Evolutionary conservation across 1,284 basidiomycete species (phyloP).

Genomic region (Ustilago xerochloae): DNA sequence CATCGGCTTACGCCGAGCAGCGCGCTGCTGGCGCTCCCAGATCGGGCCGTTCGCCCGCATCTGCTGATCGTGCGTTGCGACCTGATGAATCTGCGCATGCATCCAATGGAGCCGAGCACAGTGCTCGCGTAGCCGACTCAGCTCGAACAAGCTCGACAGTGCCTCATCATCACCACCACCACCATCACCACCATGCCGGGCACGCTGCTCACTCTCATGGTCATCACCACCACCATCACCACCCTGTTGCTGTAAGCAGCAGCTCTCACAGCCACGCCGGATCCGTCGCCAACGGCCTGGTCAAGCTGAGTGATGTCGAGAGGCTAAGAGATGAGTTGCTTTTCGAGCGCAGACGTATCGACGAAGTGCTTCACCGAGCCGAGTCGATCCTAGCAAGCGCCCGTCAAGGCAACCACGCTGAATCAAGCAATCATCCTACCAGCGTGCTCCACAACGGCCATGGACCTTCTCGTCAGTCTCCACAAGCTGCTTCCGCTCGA

Average conservation of each 20-base stretch:
- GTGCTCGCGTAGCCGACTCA: conserved; percentile 3
- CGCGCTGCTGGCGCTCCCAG: neutral
- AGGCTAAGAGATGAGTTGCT: conserved; percentile 57
- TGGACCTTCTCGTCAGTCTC: conserved; percentile 22
- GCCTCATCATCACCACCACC: conserved; percentile 52
- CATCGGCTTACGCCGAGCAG: conserved; percentile 5
- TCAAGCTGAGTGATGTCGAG: conserved; percentile 55
- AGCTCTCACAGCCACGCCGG: conserved; percentile 20
- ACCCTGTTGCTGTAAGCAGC: conserved; percentile 26
- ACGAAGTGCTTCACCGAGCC: conserved; percentile 56
- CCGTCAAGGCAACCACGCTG: conserved; percentile 22
- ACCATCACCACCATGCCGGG: conserved; percentile 46
- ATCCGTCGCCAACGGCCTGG: conserved; percentile 1
- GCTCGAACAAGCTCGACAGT: conserved; percentile 12
- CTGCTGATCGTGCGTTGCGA: too few relatives aligned
- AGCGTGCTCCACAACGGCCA: conserved; percentile 30
- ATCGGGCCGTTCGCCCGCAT: conserved; percentile 22
- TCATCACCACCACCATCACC: conserved; percentile 48
- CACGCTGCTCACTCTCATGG: conserved; percentile 32
- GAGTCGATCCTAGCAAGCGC: conserved; percentile 48
- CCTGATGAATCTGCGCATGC: too few relatives aligned
- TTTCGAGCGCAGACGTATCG: conserved; percentile 53
- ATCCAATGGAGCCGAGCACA: too few relatives aligned
- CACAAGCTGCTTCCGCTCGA: conserved; percentile 14
- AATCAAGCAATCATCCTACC: conserved; percentile 7